Base-by-base conservation (phyloP, 768 basidiomycete genomes). In the Sarcodon sp. region DNA sequence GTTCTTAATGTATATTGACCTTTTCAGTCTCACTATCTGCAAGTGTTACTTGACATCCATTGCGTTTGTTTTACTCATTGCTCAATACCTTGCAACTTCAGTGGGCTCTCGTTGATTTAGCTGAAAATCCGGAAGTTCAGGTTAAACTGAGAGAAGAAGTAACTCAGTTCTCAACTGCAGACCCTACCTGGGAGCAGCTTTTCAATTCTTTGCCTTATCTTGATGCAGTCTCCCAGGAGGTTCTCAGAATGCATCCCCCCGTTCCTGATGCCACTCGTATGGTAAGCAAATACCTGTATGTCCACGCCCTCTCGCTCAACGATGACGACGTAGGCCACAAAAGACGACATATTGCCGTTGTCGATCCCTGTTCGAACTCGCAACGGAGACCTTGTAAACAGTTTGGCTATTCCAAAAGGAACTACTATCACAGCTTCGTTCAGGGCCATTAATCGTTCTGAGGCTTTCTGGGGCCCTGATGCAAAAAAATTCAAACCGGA, bases 31-130 rank as follows among this genome's bases (percentile, higher is more conserved):
- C 21, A 3, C 21, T 27, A 27, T 27, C 21, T 27, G 21, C 21
- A 27, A 27, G 21, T 27, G 4, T 27, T 27, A 27, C 4, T 12
- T n/a, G 3, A 4, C 31, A 13, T n/a, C 7, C 4, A 27, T 27
- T 27, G 21, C 21, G 21, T 27, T 27, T 3, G 21, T 27, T 27
- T 4, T 27, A 27, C 4, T 27, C 21, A 27, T 27, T 27, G n/a
- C n/a, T n/a, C n/a, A 27, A 27, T 27, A 37, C 11, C 47, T 32
- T 4, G 31, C 9, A 16, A 3, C 35, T 16, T 3, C 47, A 65
- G 63, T 80, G 78, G 76, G 72, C 76, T 3, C 61, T 81, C 0
- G 72, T 80, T 33, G 79, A 80, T 54, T 69, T 80, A 1, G 65
- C 66, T 5, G 64, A 60, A 34, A 59, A 73, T 43, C 67, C 61